These are phyloP conservation scores for Pisolithus microcarpus DNA, from an alignment of 768 basidiomycete genomes.

Conservation along the genomic window DNA sequence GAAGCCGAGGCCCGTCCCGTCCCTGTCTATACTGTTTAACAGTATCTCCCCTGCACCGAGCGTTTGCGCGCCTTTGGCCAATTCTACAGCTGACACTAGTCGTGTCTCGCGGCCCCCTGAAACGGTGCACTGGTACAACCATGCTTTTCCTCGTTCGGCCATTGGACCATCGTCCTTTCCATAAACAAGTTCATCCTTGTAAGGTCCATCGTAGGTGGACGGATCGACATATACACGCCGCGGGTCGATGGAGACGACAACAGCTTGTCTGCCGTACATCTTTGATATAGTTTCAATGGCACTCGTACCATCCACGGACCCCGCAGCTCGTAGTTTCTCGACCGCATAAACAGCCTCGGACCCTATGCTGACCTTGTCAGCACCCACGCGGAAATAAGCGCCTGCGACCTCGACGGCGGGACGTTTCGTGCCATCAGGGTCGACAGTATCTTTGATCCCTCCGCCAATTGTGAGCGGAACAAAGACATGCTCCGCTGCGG, in stretches of 20 bases:
- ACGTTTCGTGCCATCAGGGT: slow-evolving; percentile 87
- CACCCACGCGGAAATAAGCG: slow-evolving; percentile 93
- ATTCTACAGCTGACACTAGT: slow-evolving; percentile 79
- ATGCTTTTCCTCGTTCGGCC: slow-evolving; percentile 63
- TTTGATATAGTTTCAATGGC: slow-evolving; percentile 90
- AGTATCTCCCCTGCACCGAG: slow-evolving; percentile 95
- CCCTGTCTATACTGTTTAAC: slow-evolving; percentile 93
- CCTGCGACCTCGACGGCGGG: slow-evolving; percentile 92
- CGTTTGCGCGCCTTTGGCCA: slow-evolving; percentile 83
- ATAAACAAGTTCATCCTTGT: slow-evolving; percentile 52
- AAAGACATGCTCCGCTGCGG: slow-evolving; percentile 83
- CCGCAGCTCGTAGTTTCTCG: slow-evolving; percentile 59
- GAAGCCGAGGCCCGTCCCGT: slow-evolving; percentile 89
- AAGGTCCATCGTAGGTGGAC: slow-evolving; percentile 58
- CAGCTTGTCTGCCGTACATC: slow-evolving; percentile 91
- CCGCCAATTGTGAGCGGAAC: slow-evolving; percentile 99
- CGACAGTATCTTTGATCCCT: slow-evolving; percentile 92
- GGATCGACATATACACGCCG: slow-evolving; percentile 74
- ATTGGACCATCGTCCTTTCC: slow-evolving; percentile 38
- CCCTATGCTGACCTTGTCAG: slow-evolving; percentile 98
- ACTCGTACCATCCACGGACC: slow-evolving; percentile 61
- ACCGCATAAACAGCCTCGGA: slow-evolving; percentile 94
- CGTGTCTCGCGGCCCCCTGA: slow-evolving; percentile 84
- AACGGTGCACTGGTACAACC: slow-evolving; percentile 99
- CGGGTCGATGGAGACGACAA: slow-evolving; percentile 96